A percentile compares a stretch with the other conserved stretches of the same genome.
Conservation (phyloP, 108 stramenopile species). For the Cafeteria roenbergensis region DNA sequence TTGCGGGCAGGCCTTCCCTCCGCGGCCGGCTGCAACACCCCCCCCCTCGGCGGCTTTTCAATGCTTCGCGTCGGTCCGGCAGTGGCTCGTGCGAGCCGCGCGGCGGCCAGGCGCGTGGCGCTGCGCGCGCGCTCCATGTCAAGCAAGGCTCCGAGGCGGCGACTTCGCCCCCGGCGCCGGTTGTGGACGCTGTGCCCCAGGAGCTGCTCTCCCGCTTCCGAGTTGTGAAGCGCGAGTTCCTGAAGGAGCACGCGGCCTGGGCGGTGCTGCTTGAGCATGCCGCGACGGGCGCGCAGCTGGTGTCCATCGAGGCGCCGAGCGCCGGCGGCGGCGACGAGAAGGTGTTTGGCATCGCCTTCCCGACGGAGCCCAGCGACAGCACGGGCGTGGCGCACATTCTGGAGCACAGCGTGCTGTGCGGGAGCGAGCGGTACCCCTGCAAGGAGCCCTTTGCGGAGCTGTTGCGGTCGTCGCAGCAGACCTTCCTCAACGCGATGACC, state of each 20-base stretch:
- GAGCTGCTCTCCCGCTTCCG: no score
- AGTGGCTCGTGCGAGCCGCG: no score
- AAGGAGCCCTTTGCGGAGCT: conserved; percentile 98
- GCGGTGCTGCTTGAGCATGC: neutral
- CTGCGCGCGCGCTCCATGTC: no score
- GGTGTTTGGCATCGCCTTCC: conserved; percentile 95
- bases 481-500: conserved; percentile 96
- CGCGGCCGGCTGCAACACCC: no score
- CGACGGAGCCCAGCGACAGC: conserved; percentile 80
- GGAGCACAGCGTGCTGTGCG: conserved; percentile 94
- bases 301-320: neutral
- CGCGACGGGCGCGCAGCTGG: neutral
- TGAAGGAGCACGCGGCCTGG: neutral
- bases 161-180: no score
- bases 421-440: conserved; percentile 77
- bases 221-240: no score
- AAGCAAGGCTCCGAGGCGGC: no score
- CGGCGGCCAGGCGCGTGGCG: no score
- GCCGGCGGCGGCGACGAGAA: conserved; percentile 87
- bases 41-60: no score
- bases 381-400: conserved; percentile 97
- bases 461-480: conserved; percentile 77
- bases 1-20: no score
- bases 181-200: no score
- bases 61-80: no score